Evolutionary conservation across 148 eudicot species (phyloP).

Genomic region (Rhododendron molle): DNA sequence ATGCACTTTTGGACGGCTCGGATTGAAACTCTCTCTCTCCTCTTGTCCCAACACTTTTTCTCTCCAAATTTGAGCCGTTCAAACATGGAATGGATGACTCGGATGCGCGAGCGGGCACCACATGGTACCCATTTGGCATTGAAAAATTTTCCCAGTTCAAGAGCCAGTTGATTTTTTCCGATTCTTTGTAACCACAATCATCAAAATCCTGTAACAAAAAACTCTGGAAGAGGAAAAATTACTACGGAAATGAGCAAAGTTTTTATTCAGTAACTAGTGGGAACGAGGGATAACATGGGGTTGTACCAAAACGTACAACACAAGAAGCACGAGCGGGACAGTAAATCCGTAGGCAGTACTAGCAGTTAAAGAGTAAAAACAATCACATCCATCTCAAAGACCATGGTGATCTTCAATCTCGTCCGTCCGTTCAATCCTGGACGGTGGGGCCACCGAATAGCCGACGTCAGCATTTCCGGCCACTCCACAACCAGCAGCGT

Average conservation of each 20-base stretch:
- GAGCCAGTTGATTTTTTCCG: background rate
- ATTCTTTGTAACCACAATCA: background rate
- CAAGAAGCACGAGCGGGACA: background rate
- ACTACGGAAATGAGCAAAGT: background rate
- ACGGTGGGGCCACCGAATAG: conserved; percentile 12
- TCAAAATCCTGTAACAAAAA: background rate
- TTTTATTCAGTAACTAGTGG: background rate
- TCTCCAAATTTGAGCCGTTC: too few species aligned
- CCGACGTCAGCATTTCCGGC: conserved; percentile 4
- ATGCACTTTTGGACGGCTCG: too few species aligned
- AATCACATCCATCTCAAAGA: conserved; percentile 20
- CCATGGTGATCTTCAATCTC: conserved; percentile 50
- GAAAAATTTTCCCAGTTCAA: too few species aligned
- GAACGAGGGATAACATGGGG: background rate
- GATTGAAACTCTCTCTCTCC: too few species aligned
- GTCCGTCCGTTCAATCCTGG: conserved; percentile 19
- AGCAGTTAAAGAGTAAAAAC: background rate
- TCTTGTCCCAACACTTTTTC: too few species aligned
- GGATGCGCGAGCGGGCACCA: too few species aligned
- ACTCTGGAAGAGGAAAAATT: background rate
- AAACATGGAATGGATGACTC: too few species aligned
- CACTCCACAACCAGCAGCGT: conserved; percentile 9
- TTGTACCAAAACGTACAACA: background rate
- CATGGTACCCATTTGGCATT: too few species aligned
- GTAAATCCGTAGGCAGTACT: background rate